Evolutionary conservation across 495 filamentous ascomycete genomes (phyloP).

Genomic region (Neurospora tetrasperma): DNA sequence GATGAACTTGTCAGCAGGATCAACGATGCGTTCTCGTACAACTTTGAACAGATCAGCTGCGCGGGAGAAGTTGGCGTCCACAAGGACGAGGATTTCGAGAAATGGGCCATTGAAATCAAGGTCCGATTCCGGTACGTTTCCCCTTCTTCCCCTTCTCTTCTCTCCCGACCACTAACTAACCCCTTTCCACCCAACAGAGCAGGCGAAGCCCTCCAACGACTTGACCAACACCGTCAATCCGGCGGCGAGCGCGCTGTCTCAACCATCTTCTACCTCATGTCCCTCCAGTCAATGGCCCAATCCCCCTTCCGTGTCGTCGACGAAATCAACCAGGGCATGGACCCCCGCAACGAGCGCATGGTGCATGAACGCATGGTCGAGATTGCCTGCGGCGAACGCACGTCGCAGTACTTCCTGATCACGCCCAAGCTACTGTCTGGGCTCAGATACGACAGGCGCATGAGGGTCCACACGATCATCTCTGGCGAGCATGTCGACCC

Average conservation of each 20-base stretch:
- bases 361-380: slow-evolving; percentile 95
- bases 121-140: slow-evolving; percentile 79
- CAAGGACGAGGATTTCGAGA: slow-evolving; percentile 80
- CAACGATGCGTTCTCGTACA: slow-evolving; percentile 78
- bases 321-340: slow-evolving; percentile 99
- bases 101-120: slow-evolving; percentile 87
- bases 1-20: slow-evolving; percentile 71
- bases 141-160: neutral
- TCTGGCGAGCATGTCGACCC: slow-evolving; percentile 72
- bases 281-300: slow-evolving; percentile 84
- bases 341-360: slow-evolving; percentile 94
- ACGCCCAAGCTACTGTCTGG: slow-evolving; percentile 90
- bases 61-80: slow-evolving; percentile 81
- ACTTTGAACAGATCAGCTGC: slow-evolving; percentile 87
- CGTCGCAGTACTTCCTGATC: slow-evolving; percentile 82
- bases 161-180: neutral
- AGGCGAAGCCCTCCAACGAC: slow-evolving; percentile 68
- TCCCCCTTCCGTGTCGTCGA: slow-evolving; percentile 99
- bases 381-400: slow-evolving; percentile 72
- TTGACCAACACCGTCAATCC: slow-evolving; percentile 88
- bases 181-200: slow-evolving; percentile 39
- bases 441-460: slow-evolving; percentile 74
- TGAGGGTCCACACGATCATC: slow-evolving; percentile 89
- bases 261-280: slow-evolving; percentile 99
- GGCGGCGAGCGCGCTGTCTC: slow-evolving; percentile 93